A percentile compares a stretch with the other conserved stretches of the same genome.
phyloP scores from a whole-genome alignment of 208 protist species.

The Borovskyia barvae region DNA sequence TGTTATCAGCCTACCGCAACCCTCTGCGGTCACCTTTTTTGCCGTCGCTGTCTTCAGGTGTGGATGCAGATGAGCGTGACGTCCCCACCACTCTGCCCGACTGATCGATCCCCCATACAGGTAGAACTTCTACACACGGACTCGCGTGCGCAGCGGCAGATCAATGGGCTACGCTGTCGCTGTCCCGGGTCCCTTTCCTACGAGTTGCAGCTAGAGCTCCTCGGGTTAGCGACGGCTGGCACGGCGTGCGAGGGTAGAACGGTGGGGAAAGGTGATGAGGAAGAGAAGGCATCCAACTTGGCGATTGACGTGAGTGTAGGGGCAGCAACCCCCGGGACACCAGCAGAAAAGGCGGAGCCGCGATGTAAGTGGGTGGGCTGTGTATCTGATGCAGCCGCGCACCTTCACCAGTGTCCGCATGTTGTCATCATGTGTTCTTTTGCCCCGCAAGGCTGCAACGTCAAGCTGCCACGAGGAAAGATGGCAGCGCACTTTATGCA shows the following conservation, averaged over 20 bases:
- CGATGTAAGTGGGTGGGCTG: constrained; percentile 30
- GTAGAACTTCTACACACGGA: constrained; percentile 5
- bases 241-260: too few relatives aligned
- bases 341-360: not conserved
- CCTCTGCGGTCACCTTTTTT: constrained; percentile 11
- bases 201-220: not conserved
- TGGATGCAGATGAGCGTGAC: constrained; percentile 3
- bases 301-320: not conserved
- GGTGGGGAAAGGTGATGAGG: too few relatives aligned
- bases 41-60: constrained; percentile 6
- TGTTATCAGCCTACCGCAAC: constrained; percentile 6
- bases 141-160: constrained; percentile 15
- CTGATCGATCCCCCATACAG: constrained; percentile 2
- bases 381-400: constrained; percentile 18
- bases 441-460: constrained; percentile 30
- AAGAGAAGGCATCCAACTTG: too few relatives aligned
- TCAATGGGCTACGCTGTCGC: constrained; percentile 3
- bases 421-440: constrained; percentile 32
- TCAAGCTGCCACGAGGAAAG: constrained; percentile 3
- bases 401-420: constrained; percentile 23
- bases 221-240: not conserved
- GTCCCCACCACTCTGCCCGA: constrained; percentile 1
- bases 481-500: constrained; percentile 26
- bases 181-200: constrained; percentile 7
- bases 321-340: too few relatives aligned